Evolutionary conservation across 352 stramenopile species (phyloP).

Genomic region (Phytopythium helicoides): DNA sequence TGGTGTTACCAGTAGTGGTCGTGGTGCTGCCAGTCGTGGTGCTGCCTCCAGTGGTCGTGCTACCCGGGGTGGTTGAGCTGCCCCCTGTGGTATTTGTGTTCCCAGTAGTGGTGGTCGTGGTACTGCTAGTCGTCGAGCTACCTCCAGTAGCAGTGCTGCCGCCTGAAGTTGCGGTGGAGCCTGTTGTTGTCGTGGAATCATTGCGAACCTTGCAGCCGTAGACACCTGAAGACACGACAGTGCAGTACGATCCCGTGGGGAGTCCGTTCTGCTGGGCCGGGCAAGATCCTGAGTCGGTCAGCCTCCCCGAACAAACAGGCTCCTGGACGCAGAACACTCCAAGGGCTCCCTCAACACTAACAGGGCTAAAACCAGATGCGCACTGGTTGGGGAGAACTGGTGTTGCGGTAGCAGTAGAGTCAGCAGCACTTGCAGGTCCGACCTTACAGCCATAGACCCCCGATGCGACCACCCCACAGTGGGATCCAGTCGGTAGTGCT

Average conservation of each 20-base stretch:
- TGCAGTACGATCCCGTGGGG: conserved; percentile 23
- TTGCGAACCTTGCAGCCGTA: conserved; percentile 22
- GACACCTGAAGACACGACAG: conserved; percentile 22
- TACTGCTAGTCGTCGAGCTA: too few relatives aligned
- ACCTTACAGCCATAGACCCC: conserved; percentile 10
- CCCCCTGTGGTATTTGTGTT: too few relatives aligned
- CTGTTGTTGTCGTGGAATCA: too few relatives aligned
- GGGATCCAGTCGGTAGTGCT: conserved; percentile 6
- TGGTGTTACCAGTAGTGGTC: too few relatives aligned
- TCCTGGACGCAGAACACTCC: conserved; percentile 20
- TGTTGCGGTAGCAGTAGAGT: not conserved
- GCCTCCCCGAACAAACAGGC: conserved; percentile 23
- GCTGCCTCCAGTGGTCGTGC: too few relatives aligned
- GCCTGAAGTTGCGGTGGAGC: too few relatives aligned
- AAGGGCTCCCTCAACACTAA: conserved; percentile 20
- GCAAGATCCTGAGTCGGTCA: conserved; percentile 27
- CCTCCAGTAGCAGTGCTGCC: too few relatives aligned
- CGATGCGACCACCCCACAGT: conserved; percentile 5
- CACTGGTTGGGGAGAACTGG: conserved; percentile 14
- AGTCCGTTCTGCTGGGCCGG: conserved; percentile 25
- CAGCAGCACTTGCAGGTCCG: not conserved
- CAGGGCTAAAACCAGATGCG: conserved; percentile 16
- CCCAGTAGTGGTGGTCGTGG: too few relatives aligned
- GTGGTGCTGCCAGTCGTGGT: too few relatives aligned
- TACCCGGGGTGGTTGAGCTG: too few relatives aligned